Percentiles rank a stretch among this genome's conserved stretches.
These are phyloP conservation scores for Fusarium luffae DNA, from an alignment of 2,329 filamentous ascomycete species.

Conservation along the genomic window DNA sequence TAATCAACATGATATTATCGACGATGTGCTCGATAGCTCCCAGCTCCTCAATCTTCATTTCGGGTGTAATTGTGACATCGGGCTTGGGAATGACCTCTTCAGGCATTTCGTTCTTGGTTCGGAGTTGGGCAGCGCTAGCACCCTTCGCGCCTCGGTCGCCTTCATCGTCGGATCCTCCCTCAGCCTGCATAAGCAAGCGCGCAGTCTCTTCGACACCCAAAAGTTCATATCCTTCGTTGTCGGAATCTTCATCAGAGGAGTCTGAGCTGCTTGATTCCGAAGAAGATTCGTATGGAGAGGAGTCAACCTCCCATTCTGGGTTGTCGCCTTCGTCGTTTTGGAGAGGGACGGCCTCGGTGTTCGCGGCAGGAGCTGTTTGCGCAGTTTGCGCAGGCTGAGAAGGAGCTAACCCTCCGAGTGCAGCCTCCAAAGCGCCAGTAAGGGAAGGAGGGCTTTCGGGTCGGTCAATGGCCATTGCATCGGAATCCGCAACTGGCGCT, in stretches of 20 bases:
- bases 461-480: constrained; percentile 53
- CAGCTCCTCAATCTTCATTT: constrained; percentile 81
- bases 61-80: constrained; percentile 78
- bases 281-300: constrained; percentile 78
- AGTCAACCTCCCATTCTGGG: constrained; percentile 88
- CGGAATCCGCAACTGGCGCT: constrained; percentile 39
- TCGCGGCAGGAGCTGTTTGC: constrained; percentile 24
- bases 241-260: constrained; percentile 69
- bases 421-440: constrained; percentile 58
- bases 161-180: constrained; percentile 83
- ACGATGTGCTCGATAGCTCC: constrained; percentile 82
- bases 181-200: constrained; percentile 84
- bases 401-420: constrained; percentile 53
- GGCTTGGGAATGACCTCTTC: constrained; percentile 77
- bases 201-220: constrained; percentile 86
- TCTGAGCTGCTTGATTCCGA: constrained; percentile 68
- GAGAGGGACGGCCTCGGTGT: constrained; percentile 37
- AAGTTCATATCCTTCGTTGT: constrained; percentile 74
- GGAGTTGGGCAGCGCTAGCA: constrained; percentile 62
- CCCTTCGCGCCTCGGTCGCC: constrained; percentile 61
- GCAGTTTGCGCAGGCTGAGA: constrained; percentile 24
- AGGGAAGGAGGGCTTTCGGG: constrained; percentile 53
- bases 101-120: constrained; percentile 82
- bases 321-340: constrained; percentile 56
- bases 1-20: constrained; percentile 81